Base-by-base conservation (phyloP, 495 filamentous ascomycete genomes). In the Lophiotrema nucula region DNA sequence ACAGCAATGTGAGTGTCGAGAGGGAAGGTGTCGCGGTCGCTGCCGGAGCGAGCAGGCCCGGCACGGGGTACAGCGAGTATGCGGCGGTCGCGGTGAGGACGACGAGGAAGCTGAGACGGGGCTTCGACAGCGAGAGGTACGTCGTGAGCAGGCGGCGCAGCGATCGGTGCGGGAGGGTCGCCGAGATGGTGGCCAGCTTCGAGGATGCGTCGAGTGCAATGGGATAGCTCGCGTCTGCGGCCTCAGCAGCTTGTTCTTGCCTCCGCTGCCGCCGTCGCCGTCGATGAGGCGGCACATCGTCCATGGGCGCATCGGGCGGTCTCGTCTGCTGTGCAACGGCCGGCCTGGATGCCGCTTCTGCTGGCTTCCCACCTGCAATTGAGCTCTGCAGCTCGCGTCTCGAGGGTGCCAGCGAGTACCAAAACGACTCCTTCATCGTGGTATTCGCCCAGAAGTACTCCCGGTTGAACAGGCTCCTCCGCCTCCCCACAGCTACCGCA, bases 11-110 rank as follows among this genome's bases (percentile, higher is more conserved):
- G 31, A 97, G 77, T 4, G 93, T 86, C 26, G 86, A 90, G 43
- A 98, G 83, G 8, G 90, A 92, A 0, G 93, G 92, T 16, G 89
- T 84, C 39, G 80, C 79, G 23, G 86, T 83, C 45, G 87, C 81
- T 11, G 83, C 77, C 23, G 88, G 83, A 22, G 85, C 83, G 38
- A 90, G 80, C 38, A 92, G 79, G 19, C 83, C 82, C 8, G 88
- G 87, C 6, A 96, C 86, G 0, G 93, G 93, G 70, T 95, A 97
- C 58, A 97, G 81, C 5, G 88, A 88, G 73, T 98, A 98, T 24
- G 93, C 85, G 1, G 90, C 85, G 55, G 91, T 95, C 11, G 95
- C 91, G 0, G 90, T 90, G 45, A 97, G 84, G 27, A 97, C 85
- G 54, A 98, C 87, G 22, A 98, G 79, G 55, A 96, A 86, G 13